Evolutionary conservation across 1,139 yeast species (phyloP), one percentile per base, ranked within the genome.

Genomic region (Candida sanyaensis): DNA sequence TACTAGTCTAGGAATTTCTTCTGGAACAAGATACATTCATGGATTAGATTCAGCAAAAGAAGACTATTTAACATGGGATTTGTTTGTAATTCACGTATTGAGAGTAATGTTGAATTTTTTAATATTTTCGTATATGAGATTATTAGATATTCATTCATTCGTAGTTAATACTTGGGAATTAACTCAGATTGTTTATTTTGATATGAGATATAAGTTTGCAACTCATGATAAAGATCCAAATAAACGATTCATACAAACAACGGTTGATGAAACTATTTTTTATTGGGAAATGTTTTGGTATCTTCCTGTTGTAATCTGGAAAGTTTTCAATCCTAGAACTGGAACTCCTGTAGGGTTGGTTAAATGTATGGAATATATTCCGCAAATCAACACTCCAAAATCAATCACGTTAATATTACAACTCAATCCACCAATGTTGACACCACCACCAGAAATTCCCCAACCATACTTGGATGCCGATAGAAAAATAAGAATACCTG

Each of bases 401-500:
- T 57, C 65, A 10, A 47, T 62, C 6, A 49, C 60, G 3, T 45
- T 65, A 21, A 46, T 68, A 6, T 54, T 63, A 26, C 51, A 55
- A 13, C 42, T 51, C 17, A 51, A 57, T 26, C 48, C 52, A 1
- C 47, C 50, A 28, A 13, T 50, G 7, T 43, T 57, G 2, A 46
- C 53, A 2, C 52, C 63, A 23, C 78, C 80, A 27, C 73, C 78
- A 3, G 68, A 64, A 7, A 52, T 73, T 7, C 81, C 81, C 1
- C 64, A 62, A 40, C 79, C 80, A 0, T 75, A 64, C 50, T 57
- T 77, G 43, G 72, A 71, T 47, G 69, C 68, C 2, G 72, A 74
- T 39, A 71, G 69, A 42, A 62, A 59, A 30, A 55, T 76, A 2
- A 63, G 64, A 8, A 62, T 65, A 6, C 81, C 81, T 0, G 63